These are phyloP conservation scores for Cryptococcus sp. DNA, from an alignment of 1,284 basidiomycete species.

Conservation along the genomic window DNA sequence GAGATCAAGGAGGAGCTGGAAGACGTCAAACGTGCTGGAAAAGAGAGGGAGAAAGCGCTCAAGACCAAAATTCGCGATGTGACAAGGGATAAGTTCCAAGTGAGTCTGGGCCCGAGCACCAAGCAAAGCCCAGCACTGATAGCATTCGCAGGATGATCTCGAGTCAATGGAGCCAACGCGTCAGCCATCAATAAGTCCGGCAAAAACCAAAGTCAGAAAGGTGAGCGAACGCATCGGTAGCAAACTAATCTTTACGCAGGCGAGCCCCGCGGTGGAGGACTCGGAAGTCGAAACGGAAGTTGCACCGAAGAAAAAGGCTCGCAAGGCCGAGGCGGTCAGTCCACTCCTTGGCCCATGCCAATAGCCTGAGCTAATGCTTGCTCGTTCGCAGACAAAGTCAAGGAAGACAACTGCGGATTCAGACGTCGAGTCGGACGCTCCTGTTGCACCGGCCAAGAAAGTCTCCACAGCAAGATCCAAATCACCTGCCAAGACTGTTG, in stretches of 20 bases:
- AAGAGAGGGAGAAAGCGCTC: conserved; percentile 34
- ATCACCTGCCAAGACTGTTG: conserved; percentile 8
- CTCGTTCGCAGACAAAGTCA: conserved; percentile 4
- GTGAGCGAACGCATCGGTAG: conserved; percentile 7
- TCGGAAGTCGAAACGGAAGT: conserved; percentile 29
- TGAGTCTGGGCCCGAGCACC: conserved; percentile 8
- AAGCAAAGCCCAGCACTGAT: conserved; percentile 2
- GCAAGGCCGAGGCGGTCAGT: conserved; percentile 23
- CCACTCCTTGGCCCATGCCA: background rate
- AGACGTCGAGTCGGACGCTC: conserved; percentile 2
- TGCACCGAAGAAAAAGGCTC: conserved; percentile 31
- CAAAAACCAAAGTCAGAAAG: conserved; percentile 23
- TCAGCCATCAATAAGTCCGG: conserved; percentile 10
- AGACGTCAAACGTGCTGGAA: conserved; percentile 25
- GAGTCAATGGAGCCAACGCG: conserved; percentile 25
- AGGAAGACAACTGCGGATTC: background rate
- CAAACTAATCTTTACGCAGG: conserved; percentile 8
- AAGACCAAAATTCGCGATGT: conserved; percentile 28
- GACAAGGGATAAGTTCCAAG: conserved; percentile 31
- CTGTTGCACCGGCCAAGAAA: conserved; percentile 2
- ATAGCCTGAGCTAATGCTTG: background rate
- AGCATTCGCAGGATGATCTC: conserved; percentile 30
- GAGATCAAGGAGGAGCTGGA: conserved; percentile 39
- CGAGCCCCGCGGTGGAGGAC: conserved; percentile 27
- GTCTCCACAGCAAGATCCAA: conserved; percentile 3